A percentile compares a stretch with the other conserved stretches of the same genome.
phyloP scores from a whole-genome alignment of 805 yeast species.

The Suhomyces pyralidae region DNA sequence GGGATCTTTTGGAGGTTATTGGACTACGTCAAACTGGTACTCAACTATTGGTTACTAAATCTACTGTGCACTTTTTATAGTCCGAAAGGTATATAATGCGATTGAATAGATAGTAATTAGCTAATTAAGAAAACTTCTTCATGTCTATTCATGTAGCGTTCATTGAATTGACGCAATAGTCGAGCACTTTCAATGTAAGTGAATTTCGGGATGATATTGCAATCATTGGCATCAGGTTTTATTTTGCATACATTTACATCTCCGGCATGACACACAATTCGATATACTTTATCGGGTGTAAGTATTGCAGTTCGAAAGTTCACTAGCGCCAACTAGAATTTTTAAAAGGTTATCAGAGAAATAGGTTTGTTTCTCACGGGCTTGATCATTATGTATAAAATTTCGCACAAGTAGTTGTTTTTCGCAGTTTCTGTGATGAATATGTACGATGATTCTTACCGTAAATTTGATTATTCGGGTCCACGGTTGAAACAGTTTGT shows the following conservation, averaged over 20 bases:
- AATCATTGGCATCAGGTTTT: neutral
- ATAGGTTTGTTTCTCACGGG: neutral
- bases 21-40: conserved; percentile 49
- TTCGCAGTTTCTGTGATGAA: neutral
- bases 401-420: neutral
- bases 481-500: neutral
- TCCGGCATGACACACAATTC: neutral
- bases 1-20: conserved; percentile 38
- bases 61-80: neutral
- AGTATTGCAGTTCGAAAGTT: neutral
- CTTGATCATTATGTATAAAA: neutral
- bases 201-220: neutral
- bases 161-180: neutral
- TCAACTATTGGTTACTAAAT: conserved; percentile 29
- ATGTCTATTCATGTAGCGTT: neutral
- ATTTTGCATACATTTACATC: neutral
- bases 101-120: neutral
- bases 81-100: neutral
- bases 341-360: neutral
- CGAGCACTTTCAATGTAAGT: neutral
- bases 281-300: neutral
- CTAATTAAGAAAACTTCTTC: neutral
- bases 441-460: neutral
- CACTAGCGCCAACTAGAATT: neutral
- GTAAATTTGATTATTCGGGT: neutral